Evolutionary conservation across 768 basidiomycete genomes (phyloP), one percentile per base, ranked within the genome.

Genomic region (Leccinum rimulosum): DNA sequence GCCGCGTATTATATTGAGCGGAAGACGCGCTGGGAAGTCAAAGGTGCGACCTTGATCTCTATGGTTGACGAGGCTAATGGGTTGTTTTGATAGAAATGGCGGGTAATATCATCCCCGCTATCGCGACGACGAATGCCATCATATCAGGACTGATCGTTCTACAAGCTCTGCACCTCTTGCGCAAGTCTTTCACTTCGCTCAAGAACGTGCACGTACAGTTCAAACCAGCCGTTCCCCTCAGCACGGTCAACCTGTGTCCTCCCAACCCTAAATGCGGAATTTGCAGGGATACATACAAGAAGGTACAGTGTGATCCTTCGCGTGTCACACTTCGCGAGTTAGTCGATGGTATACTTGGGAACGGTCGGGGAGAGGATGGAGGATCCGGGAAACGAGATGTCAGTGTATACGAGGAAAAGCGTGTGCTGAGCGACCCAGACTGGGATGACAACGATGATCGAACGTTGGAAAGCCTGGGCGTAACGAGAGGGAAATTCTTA

Each of bases 81-180:
- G 6, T 15, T 17, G 3, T 17, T 17, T 17, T 2, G 25, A 22
- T 72, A 96, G 95, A 98, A 75, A 98, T 98, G 93, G 97, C 97
- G 0, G 97, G 97, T 10, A 99, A 99, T 74, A 98, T 99, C 67
- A 99, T 98, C 63, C 97, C 97, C 6, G 97, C 97, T 1, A 98
- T 99, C 66, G 97, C 97, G 5, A 99, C 97, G 4, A 99, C 97
- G 25, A 99, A 99, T 71, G 97, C 97, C 10, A 92, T 99, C 73
- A 86, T 98, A 64, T 90, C 97, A 0, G 97, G 96, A 0, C 78
- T 96, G 40, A 94, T 98, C 69, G 95, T 98, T 25, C 81, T 98
- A 49, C 95, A 98, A 72, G 91, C 95, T 0, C 76, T 98, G 22
- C 89, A 94, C 58, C 79, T 97, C 47, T 79, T 98, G 36, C 87